A percentile compares a stretch with the other conserved stretches of the same genome.
phyloP scores from a whole-genome alignment of 2,329 filamentous ascomycete genomes.

The Nothophoma quercina region DNA sequence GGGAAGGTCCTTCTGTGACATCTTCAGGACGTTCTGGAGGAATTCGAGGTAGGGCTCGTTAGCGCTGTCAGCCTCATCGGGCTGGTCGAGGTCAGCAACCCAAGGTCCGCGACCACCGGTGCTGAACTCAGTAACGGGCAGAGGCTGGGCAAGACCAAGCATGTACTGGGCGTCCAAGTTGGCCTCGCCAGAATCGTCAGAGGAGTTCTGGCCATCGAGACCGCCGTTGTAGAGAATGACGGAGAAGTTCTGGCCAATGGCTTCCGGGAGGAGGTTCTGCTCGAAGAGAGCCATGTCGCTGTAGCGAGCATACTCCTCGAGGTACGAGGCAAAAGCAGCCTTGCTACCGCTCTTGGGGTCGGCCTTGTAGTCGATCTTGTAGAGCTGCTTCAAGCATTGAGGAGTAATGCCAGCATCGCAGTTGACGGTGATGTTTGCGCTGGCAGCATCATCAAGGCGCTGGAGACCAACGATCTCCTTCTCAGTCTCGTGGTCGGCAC shows the following conservation, averaged over 20 bases:
- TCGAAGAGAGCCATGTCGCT: slow-evolving; percentile 55
- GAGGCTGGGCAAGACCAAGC: slow-evolving; percentile 60
- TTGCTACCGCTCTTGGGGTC: slow-evolving; percentile 56
- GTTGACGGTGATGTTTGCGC: slow-evolving; percentile 24
- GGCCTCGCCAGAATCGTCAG: slow-evolving; percentile 57
- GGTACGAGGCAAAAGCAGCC: slow-evolving; percentile 61
- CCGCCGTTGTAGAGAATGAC: slow-evolving; percentile 41
- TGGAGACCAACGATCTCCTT: slow-evolving; percentile 28
- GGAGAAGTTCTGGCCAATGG: slow-evolving; percentile 55
- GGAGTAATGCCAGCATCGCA: slow-evolving; percentile 52
- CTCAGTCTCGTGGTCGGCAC: slow-evolving; percentile 27
- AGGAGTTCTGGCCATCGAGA: slow-evolving; percentile 32
- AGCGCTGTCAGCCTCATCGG: slow-evolving; percentile 52
- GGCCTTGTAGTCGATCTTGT: slow-evolving; percentile 59
- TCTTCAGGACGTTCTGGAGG: slow-evolving; percentile 63
- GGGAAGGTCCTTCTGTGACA: slow-evolving; percentile 61
- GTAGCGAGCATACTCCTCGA: slow-evolving; percentile 60
- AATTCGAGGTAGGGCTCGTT: slow-evolving; percentile 74
- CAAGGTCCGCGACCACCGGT: slow-evolving; percentile 65
- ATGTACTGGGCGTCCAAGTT: slow-evolving; percentile 70
- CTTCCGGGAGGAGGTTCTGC: slow-evolving; percentile 45
- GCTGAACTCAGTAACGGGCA: slow-evolving; percentile 65
- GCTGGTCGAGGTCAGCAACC: slow-evolving; percentile 57
- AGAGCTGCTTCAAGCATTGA: slow-evolving; percentile 57
- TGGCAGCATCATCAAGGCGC: slow-evolving; percentile 18